A percentile compares a stretch with the other conserved stretches of the same genome.
phyloP scores from a whole-genome alignment of 2,329 filamentous ascomycete genomes.

The Diaporthe amygdali region DNA sequence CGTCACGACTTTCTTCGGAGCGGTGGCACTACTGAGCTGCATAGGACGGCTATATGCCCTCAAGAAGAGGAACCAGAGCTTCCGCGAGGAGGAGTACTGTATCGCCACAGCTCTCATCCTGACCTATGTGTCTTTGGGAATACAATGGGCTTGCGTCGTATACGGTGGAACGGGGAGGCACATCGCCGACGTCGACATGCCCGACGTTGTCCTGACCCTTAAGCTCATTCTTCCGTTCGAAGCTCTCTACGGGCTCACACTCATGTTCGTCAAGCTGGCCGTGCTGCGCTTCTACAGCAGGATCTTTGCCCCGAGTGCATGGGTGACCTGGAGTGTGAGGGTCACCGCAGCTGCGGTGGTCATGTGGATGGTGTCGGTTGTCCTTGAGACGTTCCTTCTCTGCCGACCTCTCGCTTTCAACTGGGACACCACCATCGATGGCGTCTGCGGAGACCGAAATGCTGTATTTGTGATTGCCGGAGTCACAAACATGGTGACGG shows the following conservation, averaged over 20 bases:
- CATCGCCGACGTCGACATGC: not conserved
- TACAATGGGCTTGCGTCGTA: constrained; percentile 15
- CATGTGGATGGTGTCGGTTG: constrained; percentile 1
- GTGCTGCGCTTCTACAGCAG: constrained; percentile 9
- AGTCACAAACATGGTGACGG: constrained; percentile 3
- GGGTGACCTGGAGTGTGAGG: not conserved
- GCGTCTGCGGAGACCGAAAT: constrained; percentile 7
- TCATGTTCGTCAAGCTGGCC: constrained; percentile 13
- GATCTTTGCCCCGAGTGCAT: not conserved
- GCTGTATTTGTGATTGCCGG: constrained; percentile 13
- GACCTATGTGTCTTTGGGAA: not conserved
- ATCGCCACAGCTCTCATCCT: not conserved
- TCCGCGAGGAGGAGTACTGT: not conserved
- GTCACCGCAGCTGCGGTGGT: not conserved
- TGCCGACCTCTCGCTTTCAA: constrained; percentile 16
- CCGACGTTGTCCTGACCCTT: not conserved
- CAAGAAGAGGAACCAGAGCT: not conserved
- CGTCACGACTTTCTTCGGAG: constrained; percentile 11
- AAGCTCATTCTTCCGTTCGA: constrained; percentile 18
- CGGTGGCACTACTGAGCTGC: constrained; percentile 3
- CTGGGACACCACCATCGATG: constrained; percentile 8
- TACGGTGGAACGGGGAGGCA: constrained; percentile 2
- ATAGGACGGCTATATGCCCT: not conserved
- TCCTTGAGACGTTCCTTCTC: constrained; percentile 13
- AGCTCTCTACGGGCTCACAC: constrained; percentile 11